Evolutionary conservation across 2,329 filamentous ascomycete species (phyloP).

Genomic region (Fusarium sacchari): DNA sequence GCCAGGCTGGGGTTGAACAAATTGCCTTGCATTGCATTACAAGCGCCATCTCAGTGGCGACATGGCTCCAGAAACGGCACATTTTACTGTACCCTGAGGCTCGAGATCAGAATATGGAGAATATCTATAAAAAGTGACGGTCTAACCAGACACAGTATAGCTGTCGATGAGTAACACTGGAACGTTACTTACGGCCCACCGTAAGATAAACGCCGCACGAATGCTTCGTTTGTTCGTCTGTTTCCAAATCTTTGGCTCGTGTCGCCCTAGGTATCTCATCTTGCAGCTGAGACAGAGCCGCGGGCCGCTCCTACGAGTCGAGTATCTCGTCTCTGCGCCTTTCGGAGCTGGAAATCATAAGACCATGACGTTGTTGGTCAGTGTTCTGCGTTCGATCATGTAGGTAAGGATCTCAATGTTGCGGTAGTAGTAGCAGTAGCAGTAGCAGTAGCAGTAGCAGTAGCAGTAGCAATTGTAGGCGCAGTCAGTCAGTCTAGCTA

Average conservation of each 20-base stretch:
- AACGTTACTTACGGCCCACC: slow-evolving; percentile 39
- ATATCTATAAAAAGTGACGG: slow-evolving; percentile 35
- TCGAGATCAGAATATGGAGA: slow-evolving; percentile 32
- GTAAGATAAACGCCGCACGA: slow-evolving; percentile 25
- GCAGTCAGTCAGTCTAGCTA: slow-evolving; percentile 20
- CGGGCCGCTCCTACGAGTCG: neutral
- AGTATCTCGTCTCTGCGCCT: slow-evolving; percentile 8
- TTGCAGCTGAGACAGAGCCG: slow-evolving; percentile 38
- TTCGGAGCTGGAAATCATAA: slow-evolving; percentile 5
- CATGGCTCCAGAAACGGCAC: slow-evolving; percentile 31
- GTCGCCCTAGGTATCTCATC: slow-evolving; percentile 11
- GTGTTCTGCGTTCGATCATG: neutral
- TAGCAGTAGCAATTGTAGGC: slow-evolving; percentile 15
- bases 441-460: slow-evolving; percentile 29
- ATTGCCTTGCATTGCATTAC: slow-evolving; percentile 26
- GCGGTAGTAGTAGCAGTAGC: slow-evolving; percentile 25
- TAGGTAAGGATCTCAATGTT: slow-evolving; percentile 15
- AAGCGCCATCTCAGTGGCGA: slow-evolving; percentile 28
- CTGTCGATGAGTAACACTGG: slow-evolving; percentile 25
- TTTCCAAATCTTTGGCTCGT: slow-evolving; percentile 24
- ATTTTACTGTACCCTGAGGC: slow-evolving; percentile 20
- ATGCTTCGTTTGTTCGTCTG: slow-evolving; percentile 22
- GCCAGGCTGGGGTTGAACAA: slow-evolving; percentile 5
- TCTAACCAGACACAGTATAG: slow-evolving; percentile 16
- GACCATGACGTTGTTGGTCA: slow-evolving; percentile 27